These are phyloP conservation scores for Saturnispora zaruensis DNA, from an alignment of 805 yeast species.

Conservation along the genomic window DNA sequence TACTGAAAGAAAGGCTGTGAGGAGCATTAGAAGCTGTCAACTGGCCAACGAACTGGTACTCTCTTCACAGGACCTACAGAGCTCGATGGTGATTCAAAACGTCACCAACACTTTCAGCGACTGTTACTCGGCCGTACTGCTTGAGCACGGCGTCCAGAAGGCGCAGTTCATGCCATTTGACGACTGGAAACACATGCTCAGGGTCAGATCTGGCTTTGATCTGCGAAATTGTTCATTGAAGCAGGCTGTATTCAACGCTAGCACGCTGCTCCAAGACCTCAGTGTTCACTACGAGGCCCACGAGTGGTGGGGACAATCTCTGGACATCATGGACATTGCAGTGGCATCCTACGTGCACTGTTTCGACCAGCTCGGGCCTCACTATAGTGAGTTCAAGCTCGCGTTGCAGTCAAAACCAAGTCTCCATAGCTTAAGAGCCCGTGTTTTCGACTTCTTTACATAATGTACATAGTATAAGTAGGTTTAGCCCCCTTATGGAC, in stretches of 20 bases:
- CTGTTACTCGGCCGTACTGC: neutral
- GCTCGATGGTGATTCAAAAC: neutral
- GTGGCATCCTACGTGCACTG: neutral
- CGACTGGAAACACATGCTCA: slow-evolving; percentile 3
- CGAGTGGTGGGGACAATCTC: slow-evolving; percentile 1
- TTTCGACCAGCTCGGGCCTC: neutral
- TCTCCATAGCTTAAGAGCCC: slow-evolving; percentile 1
- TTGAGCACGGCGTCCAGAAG: neutral
- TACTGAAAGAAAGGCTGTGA: neutral
- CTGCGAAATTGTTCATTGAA: neutral
- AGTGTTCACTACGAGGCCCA: neutral
- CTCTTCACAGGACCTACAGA: neutral
- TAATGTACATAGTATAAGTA: neutral
- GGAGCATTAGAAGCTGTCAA: slow-evolving; percentile 4
- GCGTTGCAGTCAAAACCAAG: slow-evolving; percentile 1
- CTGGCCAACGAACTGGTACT: slow-evolving; percentile 2
- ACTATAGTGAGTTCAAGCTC: neutral
- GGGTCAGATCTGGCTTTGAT: neutral
- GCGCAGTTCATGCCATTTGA: neutral
- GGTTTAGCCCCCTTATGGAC: neutral
- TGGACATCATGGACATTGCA: slow-evolving; percentile 2
- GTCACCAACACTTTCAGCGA: neutral
- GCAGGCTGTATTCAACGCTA: neutral
- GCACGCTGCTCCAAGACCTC: neutral
- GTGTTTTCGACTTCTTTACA: slow-evolving; percentile 1